These are phyloP conservation scores for Eucalyptus grandis DNA, from an alignment of 345 rosid genomes.

Conservation along the genomic window DNA sequence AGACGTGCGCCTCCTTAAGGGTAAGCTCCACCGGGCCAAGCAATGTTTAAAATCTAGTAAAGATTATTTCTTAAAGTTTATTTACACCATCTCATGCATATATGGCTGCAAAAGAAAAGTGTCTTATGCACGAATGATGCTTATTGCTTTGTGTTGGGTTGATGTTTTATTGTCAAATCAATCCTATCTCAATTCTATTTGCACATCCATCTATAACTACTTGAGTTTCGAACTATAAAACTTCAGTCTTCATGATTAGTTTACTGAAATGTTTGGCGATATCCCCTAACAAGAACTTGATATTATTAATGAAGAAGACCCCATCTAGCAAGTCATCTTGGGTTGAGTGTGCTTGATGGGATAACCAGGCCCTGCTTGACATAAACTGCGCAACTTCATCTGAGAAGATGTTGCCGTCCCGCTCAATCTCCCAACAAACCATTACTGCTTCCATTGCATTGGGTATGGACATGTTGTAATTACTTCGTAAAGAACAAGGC, in stretches of 20 bases:
- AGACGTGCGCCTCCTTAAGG: no score
- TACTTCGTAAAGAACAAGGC: no score
- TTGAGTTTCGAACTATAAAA: rapidly evolving
- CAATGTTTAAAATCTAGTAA: no score
- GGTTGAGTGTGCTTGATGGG: not conserved
- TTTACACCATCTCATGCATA: no score
- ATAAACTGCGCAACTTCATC: no score
- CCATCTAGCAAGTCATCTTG: no score
- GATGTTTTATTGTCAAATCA: rapidly evolving
- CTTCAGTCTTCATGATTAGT: not conserved
- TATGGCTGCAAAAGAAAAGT: rapidly evolving
- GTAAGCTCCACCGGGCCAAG: no score
- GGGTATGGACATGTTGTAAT: no score
- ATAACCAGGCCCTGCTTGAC: no score
- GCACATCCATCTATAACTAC: not conserved
- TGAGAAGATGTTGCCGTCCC: no score
- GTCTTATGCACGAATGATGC: not conserved
- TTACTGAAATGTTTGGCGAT: not conserved
- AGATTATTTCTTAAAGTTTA: no score
- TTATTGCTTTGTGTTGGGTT: not conserved
- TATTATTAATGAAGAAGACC: not conserved
- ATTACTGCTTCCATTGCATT: no score
- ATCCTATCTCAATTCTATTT: not conserved
- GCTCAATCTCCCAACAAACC: not conserved
- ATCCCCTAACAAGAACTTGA: not conserved